These are phyloP conservation scores for Exobasidium cylindrosporum DNA, from an alignment of 1,284 basidiomycete species.

Conservation along the genomic window DNA sequence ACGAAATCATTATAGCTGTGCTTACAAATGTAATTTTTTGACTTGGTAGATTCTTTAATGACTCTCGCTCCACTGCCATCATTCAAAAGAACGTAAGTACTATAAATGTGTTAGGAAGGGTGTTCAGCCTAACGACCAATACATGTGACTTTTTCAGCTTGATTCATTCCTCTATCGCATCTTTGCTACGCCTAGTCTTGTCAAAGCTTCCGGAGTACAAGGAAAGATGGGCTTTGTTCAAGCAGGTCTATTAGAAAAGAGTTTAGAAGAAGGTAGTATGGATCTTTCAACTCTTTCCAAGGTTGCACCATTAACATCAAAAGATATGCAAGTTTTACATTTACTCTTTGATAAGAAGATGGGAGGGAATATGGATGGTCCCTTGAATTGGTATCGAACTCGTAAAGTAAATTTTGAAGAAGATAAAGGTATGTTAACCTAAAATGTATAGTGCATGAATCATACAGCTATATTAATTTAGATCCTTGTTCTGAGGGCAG, in stretches of 20 bases:
- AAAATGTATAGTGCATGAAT: background rate
- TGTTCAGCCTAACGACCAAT: no score
- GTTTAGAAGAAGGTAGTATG: background rate
- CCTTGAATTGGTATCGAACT: conserved; percentile 44
- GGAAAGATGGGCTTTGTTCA: conserved; percentile 6
- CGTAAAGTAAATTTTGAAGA: conserved; percentile 38
- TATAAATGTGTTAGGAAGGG: no score
- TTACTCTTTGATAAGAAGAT: conserved; percentile 26
- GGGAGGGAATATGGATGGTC: conserved; percentile 41
- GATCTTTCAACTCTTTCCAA: background rate
- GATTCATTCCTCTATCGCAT: background rate
- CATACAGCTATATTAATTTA: background rate
- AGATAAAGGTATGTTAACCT: conserved; percentile 21
- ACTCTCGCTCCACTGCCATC: conserved; percentile 35
- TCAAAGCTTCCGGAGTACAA: conserved; percentile 31
- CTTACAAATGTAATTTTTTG: background rate
- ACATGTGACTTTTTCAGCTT: background rate
- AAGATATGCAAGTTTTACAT: conserved; percentile 25
- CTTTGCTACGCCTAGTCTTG: conserved; percentile 4
- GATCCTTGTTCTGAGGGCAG: no score
- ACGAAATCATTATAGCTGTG: background rate
- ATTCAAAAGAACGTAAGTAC: conserved; percentile 29
- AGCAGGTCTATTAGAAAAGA: conserved; percentile 31
- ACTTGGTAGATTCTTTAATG: conserved; percentile 28
- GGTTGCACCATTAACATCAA: conserved; percentile 10